A percentile compares a stretch with the other conserved stretches of the same genome.
These are phyloP conservation scores for Giardia muris DNA, from an alignment of 208 protist genomes.

Conservation along the genomic window DNA sequence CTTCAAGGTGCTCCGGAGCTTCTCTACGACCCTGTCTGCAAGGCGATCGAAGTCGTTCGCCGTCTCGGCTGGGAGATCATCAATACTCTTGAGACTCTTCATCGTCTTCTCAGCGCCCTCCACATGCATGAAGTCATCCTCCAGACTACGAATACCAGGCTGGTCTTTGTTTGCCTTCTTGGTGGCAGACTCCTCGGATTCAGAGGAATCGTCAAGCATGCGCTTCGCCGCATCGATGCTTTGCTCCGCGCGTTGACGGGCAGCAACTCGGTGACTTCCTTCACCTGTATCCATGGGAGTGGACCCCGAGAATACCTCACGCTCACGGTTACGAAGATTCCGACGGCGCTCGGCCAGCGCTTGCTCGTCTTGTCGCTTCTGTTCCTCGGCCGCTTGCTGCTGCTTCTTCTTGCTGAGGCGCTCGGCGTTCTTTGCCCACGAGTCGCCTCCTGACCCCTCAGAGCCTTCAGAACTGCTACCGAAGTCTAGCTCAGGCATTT, in stretches of 20 bases:
- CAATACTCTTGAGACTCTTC: not conserved
- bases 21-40: not conserved
- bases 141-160: not conserved
- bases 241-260: not conserved
- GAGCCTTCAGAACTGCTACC: not conserved
- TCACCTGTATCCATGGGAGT: not conserved
- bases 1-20: not conserved
- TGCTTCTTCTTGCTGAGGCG: not conserved
- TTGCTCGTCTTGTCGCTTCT: not conserved
- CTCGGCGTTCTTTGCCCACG: not conserved
- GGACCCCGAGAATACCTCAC: not conserved
- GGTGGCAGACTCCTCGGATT: not conserved
- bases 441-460: not conserved
- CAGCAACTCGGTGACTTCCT: not conserved
- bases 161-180: not conserved
- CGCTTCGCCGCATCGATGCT: not conserved
- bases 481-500: not conserved
- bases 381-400: not conserved
- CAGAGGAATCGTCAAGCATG: not conserved
- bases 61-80: not conserved
- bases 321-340: not conserved
- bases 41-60: not conserved
- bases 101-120: not conserved
- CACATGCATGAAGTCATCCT: not conserved
- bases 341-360: not conserved